phyloP scores from a whole-genome alignment of 306 rosid species.

The Trichosanthes cucumerina region DNA sequence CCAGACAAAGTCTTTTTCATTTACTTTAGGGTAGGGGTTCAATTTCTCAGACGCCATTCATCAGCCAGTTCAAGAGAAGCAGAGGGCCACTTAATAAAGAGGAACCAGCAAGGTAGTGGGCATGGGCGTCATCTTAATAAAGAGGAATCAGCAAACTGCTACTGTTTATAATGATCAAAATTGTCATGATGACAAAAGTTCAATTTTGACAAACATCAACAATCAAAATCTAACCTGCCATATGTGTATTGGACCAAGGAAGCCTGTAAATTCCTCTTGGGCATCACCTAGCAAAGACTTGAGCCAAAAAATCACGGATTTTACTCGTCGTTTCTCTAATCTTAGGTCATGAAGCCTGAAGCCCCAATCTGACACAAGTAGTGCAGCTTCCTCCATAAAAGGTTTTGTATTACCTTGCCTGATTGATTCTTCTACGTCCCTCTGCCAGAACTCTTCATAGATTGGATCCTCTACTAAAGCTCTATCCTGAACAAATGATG shows the following conservation, averaged over 20 bases:
- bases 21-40: not conserved
- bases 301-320: slow-evolving; percentile 51
- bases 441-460: slow-evolving; percentile 94
- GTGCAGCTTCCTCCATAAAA: slow-evolving; percentile 77
- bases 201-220: not conserved
- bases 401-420: slow-evolving; percentile 71
- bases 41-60: not conserved
- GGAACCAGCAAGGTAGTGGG: not conserved
- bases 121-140: not conserved
- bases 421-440: slow-evolving; percentile 92
- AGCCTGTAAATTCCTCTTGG: slow-evolving; percentile 63
- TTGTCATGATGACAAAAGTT: not conserved
- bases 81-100: not conserved
- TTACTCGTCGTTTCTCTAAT: slow-evolving; percentile 49
- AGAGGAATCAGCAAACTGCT: not conserved
- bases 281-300: slow-evolving; percentile 53
- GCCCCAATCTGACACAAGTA: slow-evolving; percentile 94
- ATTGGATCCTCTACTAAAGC: slow-evolving; percentile 89
- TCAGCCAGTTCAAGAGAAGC: not conserved
- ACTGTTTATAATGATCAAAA: not conserved
- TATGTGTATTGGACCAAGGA: slow-evolving; percentile 92
- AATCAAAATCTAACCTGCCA: slow-evolving; percentile 72
- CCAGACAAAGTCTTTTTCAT: not conserved
- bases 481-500: slow-evolving; percentile 49
- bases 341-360: slow-evolving; percentile 84